phyloP scores from a whole-genome alignment of 768 basidiomycete genomes.

The Mycena kentingensis region DNA sequence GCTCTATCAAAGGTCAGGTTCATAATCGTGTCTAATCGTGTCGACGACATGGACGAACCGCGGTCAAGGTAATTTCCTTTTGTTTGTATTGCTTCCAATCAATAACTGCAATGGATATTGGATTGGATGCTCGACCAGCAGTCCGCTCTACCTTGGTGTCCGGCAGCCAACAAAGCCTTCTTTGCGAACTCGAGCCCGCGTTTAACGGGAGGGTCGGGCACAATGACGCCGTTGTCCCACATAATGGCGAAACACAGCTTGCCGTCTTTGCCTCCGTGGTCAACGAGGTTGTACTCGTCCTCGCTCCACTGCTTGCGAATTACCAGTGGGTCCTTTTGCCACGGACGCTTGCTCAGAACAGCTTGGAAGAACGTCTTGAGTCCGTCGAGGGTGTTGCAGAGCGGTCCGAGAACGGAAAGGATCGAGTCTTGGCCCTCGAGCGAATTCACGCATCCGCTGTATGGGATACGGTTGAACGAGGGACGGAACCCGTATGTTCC shows the following conservation, averaged over 20 bases:
- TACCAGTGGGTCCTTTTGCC: conserved; percentile 63
- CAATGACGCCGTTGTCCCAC: conserved; percentile 60
- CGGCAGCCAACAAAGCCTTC: conserved; percentile 55
- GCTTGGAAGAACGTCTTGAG: conserved; percentile 66
- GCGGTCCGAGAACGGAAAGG: conserved; percentile 72
- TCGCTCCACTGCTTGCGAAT: conserved; percentile 61
- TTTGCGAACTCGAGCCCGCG: conserved; percentile 59
- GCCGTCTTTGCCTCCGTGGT: conserved; percentile 52
- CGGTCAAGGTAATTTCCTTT: conserved; percentile 44
- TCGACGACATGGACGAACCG: not conserved
- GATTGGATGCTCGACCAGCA: not conserved
- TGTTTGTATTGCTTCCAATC: conserved; percentile 66
- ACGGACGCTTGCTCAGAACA: conserved; percentile 59
- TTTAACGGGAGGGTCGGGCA: conserved; percentile 63
- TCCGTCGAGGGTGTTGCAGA: conserved; percentile 55
- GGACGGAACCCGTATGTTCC: conserved; percentile 83
- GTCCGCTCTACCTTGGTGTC: conserved; percentile 56
- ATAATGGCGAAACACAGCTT: conserved; percentile 58
- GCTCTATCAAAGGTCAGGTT: conserved; percentile 25
- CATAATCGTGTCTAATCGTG: not conserved
- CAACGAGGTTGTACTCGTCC: conserved; percentile 53
- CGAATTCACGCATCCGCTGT: conserved; percentile 36
- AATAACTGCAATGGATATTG: conserved; percentile 51
- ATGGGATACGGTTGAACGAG: conserved; percentile 54
- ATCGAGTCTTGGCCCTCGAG: conserved; percentile 69